Conservation (phyloP, 768 basidiomycete genomes). For the Suillus fuscotomentosus region DNA sequence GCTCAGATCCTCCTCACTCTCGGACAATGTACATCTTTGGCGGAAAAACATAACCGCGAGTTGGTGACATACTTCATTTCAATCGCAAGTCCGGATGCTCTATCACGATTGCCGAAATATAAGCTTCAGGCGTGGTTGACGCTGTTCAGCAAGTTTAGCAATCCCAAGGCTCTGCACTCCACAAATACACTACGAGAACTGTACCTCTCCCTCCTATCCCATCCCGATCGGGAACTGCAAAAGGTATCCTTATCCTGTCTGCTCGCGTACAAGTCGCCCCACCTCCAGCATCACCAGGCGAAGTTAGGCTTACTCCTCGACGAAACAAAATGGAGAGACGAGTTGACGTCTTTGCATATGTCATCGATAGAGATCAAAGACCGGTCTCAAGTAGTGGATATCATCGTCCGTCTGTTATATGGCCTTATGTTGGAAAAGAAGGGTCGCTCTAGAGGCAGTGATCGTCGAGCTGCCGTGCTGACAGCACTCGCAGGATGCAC, state of each 20-base stretch:
- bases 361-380: slow-evolving; percentile 53
- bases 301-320: slow-evolving; percentile 72
- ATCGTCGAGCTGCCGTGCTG: slow-evolving; percentile 73
- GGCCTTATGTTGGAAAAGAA: slow-evolving; percentile 84
- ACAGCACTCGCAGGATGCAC: slow-evolving; percentile 66
- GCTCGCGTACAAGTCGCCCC: slow-evolving; percentile 74
- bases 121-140: slow-evolving; percentile 77
- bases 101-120: slow-evolving; percentile 48
- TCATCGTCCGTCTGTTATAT: slow-evolving; percentile 76
- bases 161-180: slow-evolving; percentile 85
- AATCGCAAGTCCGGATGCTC: slow-evolving; percentile 39
- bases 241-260: slow-evolving; percentile 73
- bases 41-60: slow-evolving; percentile 86
- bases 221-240: slow-evolving; percentile 82
- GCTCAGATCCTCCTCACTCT: slow-evolving; percentile 73
- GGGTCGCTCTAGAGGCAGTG: slow-evolving; percentile 63
- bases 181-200: slow-evolving; percentile 62
- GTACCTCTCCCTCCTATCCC: slow-evolving; percentile 76
- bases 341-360: slow-evolving; percentile 71
- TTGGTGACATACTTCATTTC: slow-evolving; percentile 81
- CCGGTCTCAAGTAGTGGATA: slow-evolving; percentile 64
- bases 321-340: slow-evolving; percentile 87
- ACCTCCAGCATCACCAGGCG: slow-evolving; percentile 55
- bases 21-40: slow-evolving; percentile 64
- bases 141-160: slow-evolving; percentile 85